Conservation (phyloP, 2,329 filamentous ascomycete species). For the Alternaria gaisen region DNA sequence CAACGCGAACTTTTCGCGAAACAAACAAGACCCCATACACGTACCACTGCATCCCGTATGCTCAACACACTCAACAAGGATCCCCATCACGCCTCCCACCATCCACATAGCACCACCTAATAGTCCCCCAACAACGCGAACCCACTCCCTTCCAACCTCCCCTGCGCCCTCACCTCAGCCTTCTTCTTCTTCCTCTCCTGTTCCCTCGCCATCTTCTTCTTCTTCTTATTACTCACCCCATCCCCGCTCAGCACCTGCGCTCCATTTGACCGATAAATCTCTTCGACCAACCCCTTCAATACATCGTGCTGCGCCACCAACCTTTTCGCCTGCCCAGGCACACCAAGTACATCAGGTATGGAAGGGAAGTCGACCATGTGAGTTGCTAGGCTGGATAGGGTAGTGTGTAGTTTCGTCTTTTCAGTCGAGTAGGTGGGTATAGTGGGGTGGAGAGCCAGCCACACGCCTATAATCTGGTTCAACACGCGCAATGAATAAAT, state of each 20-base stretch:
- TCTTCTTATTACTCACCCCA: conserved; percentile 30
- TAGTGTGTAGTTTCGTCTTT: conserved; percentile 1
- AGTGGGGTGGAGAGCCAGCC: conserved; percentile 21
- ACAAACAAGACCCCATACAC: no score
- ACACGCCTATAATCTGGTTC: conserved; percentile 46
- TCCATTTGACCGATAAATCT: conserved; percentile 40
- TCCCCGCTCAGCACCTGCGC: conserved; percentile 28
- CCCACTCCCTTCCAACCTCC: not conserved
- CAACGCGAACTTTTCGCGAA: no score
- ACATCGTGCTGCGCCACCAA: conserved; percentile 25
- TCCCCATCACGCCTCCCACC: no score
- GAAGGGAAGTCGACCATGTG: conserved; percentile 35
- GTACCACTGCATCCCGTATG: no score
- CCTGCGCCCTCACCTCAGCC: conserved; percentile 18
- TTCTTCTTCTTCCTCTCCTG: conserved; percentile 38
- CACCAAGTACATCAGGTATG: conserved; percentile 34
- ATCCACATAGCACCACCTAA: no score
- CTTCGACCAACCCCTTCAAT: conserved; percentile 31
- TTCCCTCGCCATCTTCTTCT: conserved; percentile 36
- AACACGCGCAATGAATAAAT: conserved; percentile 56
- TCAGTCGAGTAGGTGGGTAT: not conserved
- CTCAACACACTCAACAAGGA: no score
- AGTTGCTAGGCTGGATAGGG: conserved; percentile 16
- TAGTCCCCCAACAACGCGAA: no score
- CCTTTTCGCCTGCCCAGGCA: conserved; percentile 34